Conservation (phyloP, 1,284 basidiomycete genomes). For the Entoloma clypeatum region DNA sequence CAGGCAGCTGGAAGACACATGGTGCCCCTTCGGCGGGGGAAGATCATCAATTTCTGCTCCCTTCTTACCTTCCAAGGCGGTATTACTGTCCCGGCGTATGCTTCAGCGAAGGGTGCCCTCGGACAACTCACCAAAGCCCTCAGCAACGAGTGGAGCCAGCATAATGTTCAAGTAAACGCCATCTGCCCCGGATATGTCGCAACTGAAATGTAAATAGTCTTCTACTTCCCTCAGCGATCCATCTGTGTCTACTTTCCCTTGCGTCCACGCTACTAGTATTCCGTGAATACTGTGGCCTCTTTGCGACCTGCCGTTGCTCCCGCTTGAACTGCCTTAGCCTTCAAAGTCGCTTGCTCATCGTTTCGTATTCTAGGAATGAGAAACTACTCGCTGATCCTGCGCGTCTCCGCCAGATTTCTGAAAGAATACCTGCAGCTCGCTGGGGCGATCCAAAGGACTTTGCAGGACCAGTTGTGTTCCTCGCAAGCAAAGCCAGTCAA, state of each 20-base stretch:
- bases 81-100: constrained; percentile 77
- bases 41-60: constrained; percentile 81
- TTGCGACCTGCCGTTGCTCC: constrained; percentile 4
- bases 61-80: constrained; percentile 74
- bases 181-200: constrained; percentile 91
- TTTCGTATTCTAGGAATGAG: constrained; percentile 59
- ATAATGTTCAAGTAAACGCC: constrained; percentile 88
- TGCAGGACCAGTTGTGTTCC: constrained; percentile 87
- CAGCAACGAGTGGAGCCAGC: constrained; percentile 63
- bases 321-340: background rate
- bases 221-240: constrained; percentile 3
- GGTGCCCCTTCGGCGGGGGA: constrained; percentile 70
- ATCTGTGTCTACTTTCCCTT: background rate
- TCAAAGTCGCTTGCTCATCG: background rate
- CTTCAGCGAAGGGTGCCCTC: constrained; percentile 85
- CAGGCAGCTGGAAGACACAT: constrained; percentile 79
- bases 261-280: background rate
- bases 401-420: constrained; percentile 83
- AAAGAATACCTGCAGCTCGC: constrained; percentile 87
- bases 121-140: constrained; percentile 81
- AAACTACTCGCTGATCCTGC: constrained; percentile 70
- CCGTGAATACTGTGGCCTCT: background rate
- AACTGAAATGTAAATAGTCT: constrained; percentile 74
- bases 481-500: constrained; percentile 81
- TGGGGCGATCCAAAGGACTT: constrained; percentile 91